These are phyloP conservation scores for Calonectria naviculata DNA, from an alignment of 2,329 filamentous ascomycete species.

Conservation along the genomic window DNA sequence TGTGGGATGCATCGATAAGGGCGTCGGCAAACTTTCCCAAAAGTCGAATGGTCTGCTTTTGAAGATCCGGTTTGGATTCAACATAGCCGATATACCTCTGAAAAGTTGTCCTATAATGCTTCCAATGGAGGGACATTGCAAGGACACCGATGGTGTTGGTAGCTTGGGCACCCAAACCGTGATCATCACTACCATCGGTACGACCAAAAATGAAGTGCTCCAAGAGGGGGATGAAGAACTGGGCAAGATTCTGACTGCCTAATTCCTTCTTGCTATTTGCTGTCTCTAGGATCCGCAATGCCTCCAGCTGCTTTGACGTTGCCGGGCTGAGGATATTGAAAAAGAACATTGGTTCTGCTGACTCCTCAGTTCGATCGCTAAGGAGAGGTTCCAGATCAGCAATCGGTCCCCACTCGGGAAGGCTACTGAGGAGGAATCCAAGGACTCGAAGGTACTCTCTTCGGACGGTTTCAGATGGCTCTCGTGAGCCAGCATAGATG, in stretches of 20 bases:
- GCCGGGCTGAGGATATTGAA: conserved; percentile 92
- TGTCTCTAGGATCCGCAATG: conserved; percentile 79
- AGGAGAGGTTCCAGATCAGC: conserved; percentile 80
- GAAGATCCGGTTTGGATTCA: conserved; percentile 80
- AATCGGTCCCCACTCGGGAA: conserved; percentile 77
- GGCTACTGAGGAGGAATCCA: conserved; percentile 78
- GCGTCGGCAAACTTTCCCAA: conserved; percentile 86
- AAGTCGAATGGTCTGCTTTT: conserved; percentile 87
- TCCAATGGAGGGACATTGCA: conserved; percentile 85
- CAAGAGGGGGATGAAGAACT: conserved; percentile 89
- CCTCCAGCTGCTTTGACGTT: conserved; percentile 85
- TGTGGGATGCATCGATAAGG: conserved; percentile 67
- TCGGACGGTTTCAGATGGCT: conserved; percentile 85
- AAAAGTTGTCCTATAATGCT: conserved; percentile 87
- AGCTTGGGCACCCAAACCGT: conserved; percentile 88
- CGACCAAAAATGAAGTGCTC: conserved; percentile 95
- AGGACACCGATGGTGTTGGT: conserved; percentile 83
- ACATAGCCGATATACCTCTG: conserved; percentile 87
- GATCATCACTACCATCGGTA: conserved; percentile 78
- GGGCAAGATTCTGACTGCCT: conserved; percentile 80
- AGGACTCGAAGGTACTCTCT: conserved; percentile 85
- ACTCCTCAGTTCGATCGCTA: conserved; percentile 70
- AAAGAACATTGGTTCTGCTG: conserved; percentile 80
- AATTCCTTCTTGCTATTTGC: conserved; percentile 74
- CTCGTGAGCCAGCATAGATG: conserved; percentile 79